Conservation (phyloP, 306 rosid genomes). For the Ammopiptanthus mongolicus region DNA sequence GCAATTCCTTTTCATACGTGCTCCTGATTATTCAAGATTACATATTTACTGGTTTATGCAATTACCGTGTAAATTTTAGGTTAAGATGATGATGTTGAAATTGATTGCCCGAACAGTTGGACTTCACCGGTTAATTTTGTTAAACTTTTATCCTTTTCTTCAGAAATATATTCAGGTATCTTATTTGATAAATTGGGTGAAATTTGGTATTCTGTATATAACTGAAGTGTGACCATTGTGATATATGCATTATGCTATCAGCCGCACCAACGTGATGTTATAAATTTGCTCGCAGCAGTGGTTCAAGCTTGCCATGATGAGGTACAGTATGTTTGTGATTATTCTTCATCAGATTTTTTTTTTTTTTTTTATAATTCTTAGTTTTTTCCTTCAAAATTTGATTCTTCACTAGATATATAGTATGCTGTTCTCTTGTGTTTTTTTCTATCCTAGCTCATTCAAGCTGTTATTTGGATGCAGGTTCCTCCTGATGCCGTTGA, state of each 20-base stretch:
- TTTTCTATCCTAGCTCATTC: neutral
- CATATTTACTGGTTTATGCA: slow-evolving; percentile 21
- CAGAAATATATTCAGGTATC: slow-evolving; percentile 75
- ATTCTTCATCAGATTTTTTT: neutral
- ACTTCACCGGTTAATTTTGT: slow-evolving; percentile 67
- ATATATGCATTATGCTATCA: slow-evolving; percentile 42
- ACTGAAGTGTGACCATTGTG: slow-evolving; percentile 21
- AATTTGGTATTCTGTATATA: slow-evolving; percentile 14
- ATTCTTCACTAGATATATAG: neutral
- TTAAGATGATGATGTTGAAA: slow-evolving; percentile 89
- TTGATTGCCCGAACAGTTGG: slow-evolving; percentile 83
- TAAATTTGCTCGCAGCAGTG: slow-evolving; percentile 77
- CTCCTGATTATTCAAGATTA: neutral
- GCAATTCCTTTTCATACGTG: neutral
- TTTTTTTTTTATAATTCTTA: slow-evolving; percentile 3
- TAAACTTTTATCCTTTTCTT: slow-evolving; percentile 62
- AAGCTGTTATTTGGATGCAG: slow-evolving; percentile 34
- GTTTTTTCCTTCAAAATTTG: slow-evolving; percentile 4
- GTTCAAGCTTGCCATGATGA: slow-evolving; percentile 94
- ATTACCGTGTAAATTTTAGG: slow-evolving; percentile 41
- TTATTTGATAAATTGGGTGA: slow-evolving; percentile 9
- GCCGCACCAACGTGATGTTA: slow-evolving; percentile 85
- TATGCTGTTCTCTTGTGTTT: neutral
- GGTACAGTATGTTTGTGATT: slow-evolving; percentile 41
- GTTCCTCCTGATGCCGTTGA: slow-evolving; percentile 91